Conservation (phyloP, 352 stramenopile species). For the Blastocystis sp. region DNA sequence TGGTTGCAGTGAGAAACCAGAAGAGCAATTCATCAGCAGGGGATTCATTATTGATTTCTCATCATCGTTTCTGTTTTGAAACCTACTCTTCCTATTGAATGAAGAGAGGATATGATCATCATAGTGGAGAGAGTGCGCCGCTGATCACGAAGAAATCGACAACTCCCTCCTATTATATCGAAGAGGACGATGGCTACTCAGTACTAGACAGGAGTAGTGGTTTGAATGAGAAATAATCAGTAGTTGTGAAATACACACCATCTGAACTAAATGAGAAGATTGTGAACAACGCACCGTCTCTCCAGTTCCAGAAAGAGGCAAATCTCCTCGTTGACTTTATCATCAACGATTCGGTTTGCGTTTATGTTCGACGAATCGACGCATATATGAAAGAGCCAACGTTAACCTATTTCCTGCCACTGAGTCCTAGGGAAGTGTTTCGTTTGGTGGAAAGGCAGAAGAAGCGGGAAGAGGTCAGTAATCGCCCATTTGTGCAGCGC, state of each 20-base stretch:
- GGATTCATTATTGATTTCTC: no score
- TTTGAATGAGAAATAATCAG: neutral
- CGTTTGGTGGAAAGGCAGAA: neutral
- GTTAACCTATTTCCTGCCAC: neutral
- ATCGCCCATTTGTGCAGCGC: neutral
- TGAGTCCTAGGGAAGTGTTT: conserved; percentile 2
- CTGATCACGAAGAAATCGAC: neutral
- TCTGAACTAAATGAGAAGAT: neutral
- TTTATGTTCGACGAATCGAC: conserved; percentile 22
- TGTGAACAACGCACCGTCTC: neutral
- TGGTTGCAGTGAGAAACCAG: no score
- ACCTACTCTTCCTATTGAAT: neutral
- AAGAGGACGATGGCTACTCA: conserved; percentile 8
- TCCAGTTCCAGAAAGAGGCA: neutral
- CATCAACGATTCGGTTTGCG: conserved; percentile 3
- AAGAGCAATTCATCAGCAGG: no score
- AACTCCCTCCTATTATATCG: neutral
- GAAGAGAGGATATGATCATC: neutral
- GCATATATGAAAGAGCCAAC: conserved; percentile 30
- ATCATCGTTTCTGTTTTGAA: no score
- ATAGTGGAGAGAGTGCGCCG: neutral
- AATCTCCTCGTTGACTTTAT: conserved; percentile 23
- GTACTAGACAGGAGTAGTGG: conserved; percentile 3
- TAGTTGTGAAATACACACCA: conserved; percentile 46
- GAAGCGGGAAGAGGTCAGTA: neutral